Conservation (phyloP, 2,329 filamentous ascomycete genomes). For the Calonectria multiphialidica region DNA sequence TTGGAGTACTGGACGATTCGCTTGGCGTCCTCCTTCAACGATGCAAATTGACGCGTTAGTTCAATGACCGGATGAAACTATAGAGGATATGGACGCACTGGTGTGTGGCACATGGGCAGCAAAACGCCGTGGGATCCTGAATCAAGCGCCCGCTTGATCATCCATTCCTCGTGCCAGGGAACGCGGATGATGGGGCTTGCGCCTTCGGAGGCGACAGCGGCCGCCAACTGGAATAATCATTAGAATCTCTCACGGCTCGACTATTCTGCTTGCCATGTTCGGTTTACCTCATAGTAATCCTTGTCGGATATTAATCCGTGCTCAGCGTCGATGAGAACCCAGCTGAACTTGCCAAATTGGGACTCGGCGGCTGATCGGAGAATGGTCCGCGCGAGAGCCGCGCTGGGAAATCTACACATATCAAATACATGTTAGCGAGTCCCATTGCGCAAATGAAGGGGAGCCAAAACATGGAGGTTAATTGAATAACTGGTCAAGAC, state of each 20-base stretch:
- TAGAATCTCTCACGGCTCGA: background rate
- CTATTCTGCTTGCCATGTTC: background rate
- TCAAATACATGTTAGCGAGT: background rate
- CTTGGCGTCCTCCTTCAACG: conserved; percentile 12
- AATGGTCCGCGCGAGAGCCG: conserved; percentile 7
- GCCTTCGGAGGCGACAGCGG: conserved; percentile 13
- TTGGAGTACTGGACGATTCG: conserved; percentile 22
- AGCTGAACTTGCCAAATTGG: conserved; percentile 9
- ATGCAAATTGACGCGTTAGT: background rate
- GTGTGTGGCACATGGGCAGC: conserved; percentile 21
- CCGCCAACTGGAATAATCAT: background rate
- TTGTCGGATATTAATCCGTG: conserved; percentile 26
- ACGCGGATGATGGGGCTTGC: conserved; percentile 21
- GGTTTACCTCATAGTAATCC: conserved; percentile 22
- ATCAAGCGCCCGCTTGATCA: conserved; percentile 26
- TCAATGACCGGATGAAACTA: background rate
- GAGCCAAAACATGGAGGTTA: background rate
- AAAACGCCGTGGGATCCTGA: conserved; percentile 19
- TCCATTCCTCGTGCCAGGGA: conserved; percentile 22
- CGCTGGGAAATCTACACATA: conserved; percentile 11
- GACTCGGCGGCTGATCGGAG: conserved; percentile 7
- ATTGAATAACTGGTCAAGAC: background rate
- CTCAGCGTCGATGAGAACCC: conserved; percentile 22
- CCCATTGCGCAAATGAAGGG: background rate
- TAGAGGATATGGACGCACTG: background rate